Evolutionary conservation across 306 rosid species (phyloP).

Genomic region (Trifolium fragiferum): DNA sequence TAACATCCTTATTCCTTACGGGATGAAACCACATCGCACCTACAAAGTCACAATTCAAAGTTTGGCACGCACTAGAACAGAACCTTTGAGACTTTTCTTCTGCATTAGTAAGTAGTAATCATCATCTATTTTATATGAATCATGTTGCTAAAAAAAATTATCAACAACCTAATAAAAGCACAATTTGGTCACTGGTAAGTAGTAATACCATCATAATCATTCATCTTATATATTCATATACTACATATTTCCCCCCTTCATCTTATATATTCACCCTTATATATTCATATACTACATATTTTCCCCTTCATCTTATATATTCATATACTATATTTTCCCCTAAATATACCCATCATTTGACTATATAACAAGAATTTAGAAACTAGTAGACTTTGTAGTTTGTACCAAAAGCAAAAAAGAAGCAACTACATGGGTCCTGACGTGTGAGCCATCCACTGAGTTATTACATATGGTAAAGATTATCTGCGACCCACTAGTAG

Average conservation of each 20-base stretch:
- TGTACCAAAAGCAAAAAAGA: neutral
- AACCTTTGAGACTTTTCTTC: neutral
- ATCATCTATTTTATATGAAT: neutral
- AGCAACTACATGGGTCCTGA: neutral
- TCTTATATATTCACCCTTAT: neutral
- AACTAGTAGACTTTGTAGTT: neutral
- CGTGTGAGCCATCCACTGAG: neutral
- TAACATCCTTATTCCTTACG: neutral
- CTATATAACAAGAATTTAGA: neutral
- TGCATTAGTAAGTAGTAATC: neutral
- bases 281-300: too few species aligned
- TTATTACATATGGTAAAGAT: neutral
- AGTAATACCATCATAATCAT: neutral
- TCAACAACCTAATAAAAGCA: neutral
- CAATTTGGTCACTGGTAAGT: neutral
- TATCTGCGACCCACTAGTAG: neutral
- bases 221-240: too few species aligned
- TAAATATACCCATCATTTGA: neutral
- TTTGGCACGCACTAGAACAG: neutral
- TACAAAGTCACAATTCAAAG: neutral
- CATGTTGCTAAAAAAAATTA: neutral
- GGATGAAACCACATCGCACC: neutral
- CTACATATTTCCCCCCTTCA: neutral
- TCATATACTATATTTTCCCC: neutral
- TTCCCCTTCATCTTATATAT: neutral